Conservation (phyloP, 2,329 filamentous ascomycete genomes). For the Rachicladosporium sp. region DNA sequence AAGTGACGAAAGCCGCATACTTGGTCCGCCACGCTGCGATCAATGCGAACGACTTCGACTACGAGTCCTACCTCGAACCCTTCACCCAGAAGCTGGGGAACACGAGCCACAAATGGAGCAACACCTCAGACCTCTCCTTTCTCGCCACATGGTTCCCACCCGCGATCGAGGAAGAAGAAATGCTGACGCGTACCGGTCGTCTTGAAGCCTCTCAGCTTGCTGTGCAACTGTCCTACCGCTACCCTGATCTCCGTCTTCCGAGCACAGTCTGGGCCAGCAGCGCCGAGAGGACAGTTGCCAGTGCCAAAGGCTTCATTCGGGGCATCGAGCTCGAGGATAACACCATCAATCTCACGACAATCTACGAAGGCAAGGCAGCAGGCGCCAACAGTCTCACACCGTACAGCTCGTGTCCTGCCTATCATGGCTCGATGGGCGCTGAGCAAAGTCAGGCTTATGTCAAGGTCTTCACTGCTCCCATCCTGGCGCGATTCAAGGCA, state of each 20-base stretch:
- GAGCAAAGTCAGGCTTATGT: slow-evolving; percentile 31
- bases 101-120: slow-evolving; percentile 46
- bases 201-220: slow-evolving; percentile 49
- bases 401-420: slow-evolving; percentile 53
- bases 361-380: slow-evolving; percentile 44
- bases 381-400: slow-evolving; percentile 52
- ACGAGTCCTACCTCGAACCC: slow-evolving; percentile 38
- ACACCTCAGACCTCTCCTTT: slow-evolving; percentile 44
- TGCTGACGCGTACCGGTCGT: slow-evolving; percentile 49
- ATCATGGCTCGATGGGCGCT: slow-evolving; percentile 45
- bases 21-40: slow-evolving; percentile 40
- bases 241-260: slow-evolving; percentile 42
- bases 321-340: slow-evolving; percentile 42
- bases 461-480: slow-evolving; percentile 47
- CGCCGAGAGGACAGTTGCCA: slow-evolving; percentile 48
- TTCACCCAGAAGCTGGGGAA: slow-evolving; percentile 47
- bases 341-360: slow-evolving; percentile 42
- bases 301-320: slow-evolving; percentile 45
- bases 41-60: slow-evolving; percentile 41
- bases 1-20: slow-evolving; percentile 37
- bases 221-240: slow-evolving; percentile 47
- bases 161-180: slow-evolving; percentile 39
- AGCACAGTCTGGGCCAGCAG: slow-evolving; percentile 50
- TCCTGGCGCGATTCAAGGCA: slow-evolving; percentile 44
- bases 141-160: slow-evolving; percentile 45